These are phyloP conservation scores for Nephelium lappaceum DNA, from an alignment of 345 rosid species.

Conservation along the genomic window DNA sequence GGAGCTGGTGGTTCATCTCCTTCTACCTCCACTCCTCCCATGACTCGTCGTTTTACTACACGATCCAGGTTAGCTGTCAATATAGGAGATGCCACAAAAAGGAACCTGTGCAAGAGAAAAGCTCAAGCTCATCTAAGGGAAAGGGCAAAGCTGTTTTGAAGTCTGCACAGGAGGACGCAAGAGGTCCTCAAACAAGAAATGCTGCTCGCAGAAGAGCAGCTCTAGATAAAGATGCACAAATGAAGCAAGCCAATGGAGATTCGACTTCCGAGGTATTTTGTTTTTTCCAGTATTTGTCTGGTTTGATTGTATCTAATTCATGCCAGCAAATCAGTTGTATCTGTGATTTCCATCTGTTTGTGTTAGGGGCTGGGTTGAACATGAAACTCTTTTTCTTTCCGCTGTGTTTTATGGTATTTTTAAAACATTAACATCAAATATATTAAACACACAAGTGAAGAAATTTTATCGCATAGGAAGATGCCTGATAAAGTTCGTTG, in stretches of 20 bases:
- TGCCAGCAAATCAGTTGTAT: background rate
- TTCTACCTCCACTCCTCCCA: conserved; percentile 67
- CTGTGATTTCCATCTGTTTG: background rate
- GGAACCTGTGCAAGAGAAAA: conserved; percentile 69
- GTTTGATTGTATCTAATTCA: background rate
- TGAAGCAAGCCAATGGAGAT: conserved; percentile 73
- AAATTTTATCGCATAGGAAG: background rate
- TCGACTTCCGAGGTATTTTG: conserved; percentile 86
- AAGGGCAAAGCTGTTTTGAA: conserved; percentile 98
- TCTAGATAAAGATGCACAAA: conserved; percentile 71
- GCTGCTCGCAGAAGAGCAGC: conserved; percentile 86
- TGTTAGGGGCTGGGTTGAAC: background rate
- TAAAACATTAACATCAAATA: background rate
- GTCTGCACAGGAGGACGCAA: conserved; percentile 67
- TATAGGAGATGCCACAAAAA: conserved; percentile 70
- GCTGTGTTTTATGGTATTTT: background rate
- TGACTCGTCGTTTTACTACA: conserved; percentile 76
- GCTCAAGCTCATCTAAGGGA: conserved; percentile 81
- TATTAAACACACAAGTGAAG: background rate
- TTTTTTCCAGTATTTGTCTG: background rate
- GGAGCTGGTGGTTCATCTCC: conserved; percentile 84
- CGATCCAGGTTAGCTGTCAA: conserved; percentile 84
- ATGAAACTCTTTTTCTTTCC: background rate
- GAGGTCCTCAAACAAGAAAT: conserved; percentile 97
- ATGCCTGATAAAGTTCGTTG: background rate